Conservation (phyloP, 306 rosid genomes). For the Crataegus laevigata region DNA sequence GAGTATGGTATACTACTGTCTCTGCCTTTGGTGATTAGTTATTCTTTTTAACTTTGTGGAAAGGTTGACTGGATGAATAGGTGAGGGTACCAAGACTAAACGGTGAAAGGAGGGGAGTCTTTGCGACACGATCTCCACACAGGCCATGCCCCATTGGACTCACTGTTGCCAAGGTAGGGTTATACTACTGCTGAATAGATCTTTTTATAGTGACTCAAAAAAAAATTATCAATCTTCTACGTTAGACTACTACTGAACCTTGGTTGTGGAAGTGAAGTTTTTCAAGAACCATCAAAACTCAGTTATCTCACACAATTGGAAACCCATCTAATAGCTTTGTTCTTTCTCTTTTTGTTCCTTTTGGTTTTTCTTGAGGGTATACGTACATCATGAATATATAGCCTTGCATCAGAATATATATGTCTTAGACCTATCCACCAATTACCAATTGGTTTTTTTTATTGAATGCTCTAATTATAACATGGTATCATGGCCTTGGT, state of each 20-base stretch:
- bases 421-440: no score
- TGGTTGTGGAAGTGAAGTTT: background rate
- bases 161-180: slow-evolving; percentile 77
- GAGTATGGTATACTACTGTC: slow-evolving; percentile 6
- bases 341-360: background rate
- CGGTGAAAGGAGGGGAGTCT: slow-evolving; percentile 82
- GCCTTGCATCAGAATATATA: background rate
- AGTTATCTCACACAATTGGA: background rate
- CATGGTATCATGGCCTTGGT: no score
- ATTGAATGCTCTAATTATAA: no score
- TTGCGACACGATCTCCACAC: slow-evolving; percentile 92
- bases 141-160: slow-evolving; percentile 97
- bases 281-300: background rate
- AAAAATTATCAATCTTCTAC: background rate
- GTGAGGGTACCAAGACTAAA: slow-evolving; percentile 87
- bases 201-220: background rate
- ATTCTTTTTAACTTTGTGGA: slow-evolving; percentile 18
- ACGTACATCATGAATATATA: background rate
- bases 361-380: background rate
- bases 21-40: slow-evolving; percentile 9
- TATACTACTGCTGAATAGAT: slow-evolving; percentile 1
- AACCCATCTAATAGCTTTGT: background rate
- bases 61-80: slow-evolving; percentile 50
- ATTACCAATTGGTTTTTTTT: no score
- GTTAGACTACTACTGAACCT: background rate